A percentile compares a stretch with the other conserved stretches of the same genome.
Evolutionary conservation across 2,329 filamentous ascomycete species (phyloP).

Genomic region (Aspergillus sp.): DNA sequence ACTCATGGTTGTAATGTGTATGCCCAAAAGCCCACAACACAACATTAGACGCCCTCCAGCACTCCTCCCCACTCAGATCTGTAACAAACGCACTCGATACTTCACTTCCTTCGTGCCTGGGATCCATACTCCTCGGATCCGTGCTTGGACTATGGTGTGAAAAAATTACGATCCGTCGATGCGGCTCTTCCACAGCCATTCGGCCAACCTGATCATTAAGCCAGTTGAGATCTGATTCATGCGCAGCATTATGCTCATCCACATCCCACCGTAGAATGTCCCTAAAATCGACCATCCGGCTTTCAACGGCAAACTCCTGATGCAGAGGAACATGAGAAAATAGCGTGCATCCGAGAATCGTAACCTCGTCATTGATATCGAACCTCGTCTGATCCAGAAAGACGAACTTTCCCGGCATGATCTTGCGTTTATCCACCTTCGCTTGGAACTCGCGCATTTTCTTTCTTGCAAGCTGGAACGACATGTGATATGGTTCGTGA

Average conservation of each 20-base stretch:
- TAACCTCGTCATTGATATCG: conserved; percentile 24
- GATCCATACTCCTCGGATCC: conserved; percentile 13
- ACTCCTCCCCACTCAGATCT: conserved; percentile 29
- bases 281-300: conserved; percentile 44
- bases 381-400: conserved; percentile 30
- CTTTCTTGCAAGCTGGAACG: conserved; percentile 7
- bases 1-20: conserved; percentile 39
- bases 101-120: conserved; percentile 15
- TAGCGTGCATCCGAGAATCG: conserved; percentile 41
- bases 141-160: conserved; percentile 24
- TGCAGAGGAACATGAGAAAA: conserved; percentile 41
- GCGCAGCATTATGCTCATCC: conserved; percentile 16
- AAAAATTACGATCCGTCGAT: conserved; percentile 21
- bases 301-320: conserved; percentile 27
- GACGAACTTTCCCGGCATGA: conserved; percentile 22
- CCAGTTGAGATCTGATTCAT: conserved; percentile 23
- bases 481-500: conserved; percentile 43
- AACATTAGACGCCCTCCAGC: conserved; percentile 29
- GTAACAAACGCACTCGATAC: conserved; percentile 32
- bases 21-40: conserved; percentile 41
- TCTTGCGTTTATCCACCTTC: conserved; percentile 4
- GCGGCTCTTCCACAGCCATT: conserved; percentile 16
- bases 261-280: conserved; percentile 26
- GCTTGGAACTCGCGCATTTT: conserved; percentile 10
- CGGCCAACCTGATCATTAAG: conserved; percentile 21